These are phyloP conservation scores for Iberis pinnata DNA, from an alignment of 345 rosid species.

Conservation along the genomic window DNA sequence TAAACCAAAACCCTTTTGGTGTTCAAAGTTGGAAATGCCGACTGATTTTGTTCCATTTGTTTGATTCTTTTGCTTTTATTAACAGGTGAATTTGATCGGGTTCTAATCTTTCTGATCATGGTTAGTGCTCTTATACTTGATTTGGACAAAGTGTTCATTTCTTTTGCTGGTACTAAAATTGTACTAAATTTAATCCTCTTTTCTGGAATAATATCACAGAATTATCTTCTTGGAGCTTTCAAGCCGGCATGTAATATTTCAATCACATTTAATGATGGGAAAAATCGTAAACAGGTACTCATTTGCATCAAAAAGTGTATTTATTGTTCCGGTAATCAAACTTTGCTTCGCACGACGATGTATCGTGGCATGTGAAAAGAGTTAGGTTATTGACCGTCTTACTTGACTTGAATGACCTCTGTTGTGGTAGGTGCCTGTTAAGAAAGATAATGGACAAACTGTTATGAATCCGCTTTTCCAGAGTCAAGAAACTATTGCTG, in stretches of 20 bases:
- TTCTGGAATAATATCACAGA: constrained; percentile 34
- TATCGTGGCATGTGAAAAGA: background rate
- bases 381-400: background rate
- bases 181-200: background rate
- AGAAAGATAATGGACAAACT: constrained; percentile 93
- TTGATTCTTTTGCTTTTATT: no score
- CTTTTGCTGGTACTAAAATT: background rate
- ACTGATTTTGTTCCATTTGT: constrained; percentile 5
- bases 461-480: constrained; percentile 74
- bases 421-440: constrained; percentile 58
- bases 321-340: background rate
- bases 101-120: constrained; percentile 28
- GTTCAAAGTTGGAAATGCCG: constrained; percentile 12
- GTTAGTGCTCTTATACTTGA: constrained; percentile 11
- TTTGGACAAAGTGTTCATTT: background rate
- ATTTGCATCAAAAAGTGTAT: background rate
- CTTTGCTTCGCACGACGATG: background rate
- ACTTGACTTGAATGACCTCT: background rate
- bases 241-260: constrained; percentile 81
- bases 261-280: constrained; percentile 67
- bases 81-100: constrained; percentile 16
- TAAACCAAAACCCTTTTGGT: background rate
- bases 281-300: constrained; percentile 73
- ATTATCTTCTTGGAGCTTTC: constrained; percentile 92
- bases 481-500: constrained; percentile 89